phyloP scores from a whole-genome alignment of 352 stramenopile species.

The Blastocystis hominis region DNA sequence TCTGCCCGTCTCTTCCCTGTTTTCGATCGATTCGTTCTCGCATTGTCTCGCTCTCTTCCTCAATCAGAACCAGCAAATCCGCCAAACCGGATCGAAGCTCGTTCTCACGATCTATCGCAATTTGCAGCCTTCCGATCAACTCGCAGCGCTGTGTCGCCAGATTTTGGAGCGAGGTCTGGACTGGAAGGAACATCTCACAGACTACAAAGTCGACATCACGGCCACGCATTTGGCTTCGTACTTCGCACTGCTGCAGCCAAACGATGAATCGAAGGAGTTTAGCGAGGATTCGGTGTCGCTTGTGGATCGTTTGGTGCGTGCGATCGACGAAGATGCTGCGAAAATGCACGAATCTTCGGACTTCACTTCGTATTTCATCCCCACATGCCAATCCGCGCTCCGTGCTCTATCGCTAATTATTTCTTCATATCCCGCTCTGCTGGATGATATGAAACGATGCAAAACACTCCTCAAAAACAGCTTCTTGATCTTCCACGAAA shows the following conservation, averaged over 20 bases:
- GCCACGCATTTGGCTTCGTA: neutral
- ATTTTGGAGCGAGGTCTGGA: neutral
- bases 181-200: neutral
- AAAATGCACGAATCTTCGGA: neutral
- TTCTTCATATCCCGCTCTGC: neutral
- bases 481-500: neutral
- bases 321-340: neutral
- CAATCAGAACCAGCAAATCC: conserved; percentile 13
- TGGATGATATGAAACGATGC: neutral
- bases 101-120: neutral
- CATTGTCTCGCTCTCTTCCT: neutral
- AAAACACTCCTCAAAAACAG: neutral
- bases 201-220: conserved; percentile 45
- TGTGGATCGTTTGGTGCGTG: neutral
- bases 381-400: neutral
- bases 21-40: neutral
- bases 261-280: neutral
- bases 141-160: neutral
- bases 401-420: neutral
- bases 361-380: neutral
- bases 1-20: neutral
- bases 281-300: neutral
- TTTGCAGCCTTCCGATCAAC: neutral
- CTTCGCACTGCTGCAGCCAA: neutral
- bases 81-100: neutral